Conservation (phyloP, 164 flowering plant species). For the Malania oleifera region DNA sequence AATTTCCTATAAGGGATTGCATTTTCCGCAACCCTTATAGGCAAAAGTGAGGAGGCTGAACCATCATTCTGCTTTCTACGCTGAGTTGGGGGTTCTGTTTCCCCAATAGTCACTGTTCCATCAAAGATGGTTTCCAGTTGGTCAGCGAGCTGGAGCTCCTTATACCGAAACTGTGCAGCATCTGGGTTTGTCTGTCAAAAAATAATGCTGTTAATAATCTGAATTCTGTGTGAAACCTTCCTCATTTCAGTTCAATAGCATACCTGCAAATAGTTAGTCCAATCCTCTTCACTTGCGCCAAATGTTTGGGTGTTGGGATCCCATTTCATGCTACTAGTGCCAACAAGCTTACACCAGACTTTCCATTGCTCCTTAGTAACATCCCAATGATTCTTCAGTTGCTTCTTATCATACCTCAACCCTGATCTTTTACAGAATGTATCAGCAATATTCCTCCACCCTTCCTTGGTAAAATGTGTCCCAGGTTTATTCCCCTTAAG, state of each 20-base stretch:
- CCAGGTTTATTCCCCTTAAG: slow-evolving; percentile 25
- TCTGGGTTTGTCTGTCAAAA: slow-evolving; percentile 25
- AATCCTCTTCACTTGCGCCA: slow-evolving; percentile 26
- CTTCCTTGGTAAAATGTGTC: slow-evolving; percentile 25
- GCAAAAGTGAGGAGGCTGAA: slow-evolving; percentile 5
- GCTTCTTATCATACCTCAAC: slow-evolving; percentile 17
- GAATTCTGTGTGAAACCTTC: neutral
- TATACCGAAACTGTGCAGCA: slow-evolving; percentile 24
- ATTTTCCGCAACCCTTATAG: neutral
- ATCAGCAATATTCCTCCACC: slow-evolving; percentile 28
- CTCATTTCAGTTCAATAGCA: neutral
- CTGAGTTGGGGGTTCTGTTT: slow-evolving; percentile 6
- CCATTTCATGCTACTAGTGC: slow-evolving; percentile 23
- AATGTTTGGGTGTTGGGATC: slow-evolving; percentile 16
- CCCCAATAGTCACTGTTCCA: slow-evolving; percentile 12
- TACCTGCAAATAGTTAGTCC: slow-evolving; percentile 27
- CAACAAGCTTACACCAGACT: slow-evolving; percentile 23
- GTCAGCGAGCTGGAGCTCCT: slow-evolving; percentile 24
- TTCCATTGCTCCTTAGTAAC: slow-evolving; percentile 22
- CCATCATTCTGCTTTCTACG: slow-evolving; percentile 14
- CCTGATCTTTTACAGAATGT: slow-evolving; percentile 17
- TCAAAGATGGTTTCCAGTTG: slow-evolving; percentile 24
- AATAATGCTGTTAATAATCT: neutral
- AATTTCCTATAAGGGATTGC: neutral
- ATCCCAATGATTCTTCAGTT: slow-evolving; percentile 39